These are phyloP conservation scores for Tremellales sp. DNA, from an alignment of 1,284 basidiomycete genomes.

Conservation along the genomic window DNA sequence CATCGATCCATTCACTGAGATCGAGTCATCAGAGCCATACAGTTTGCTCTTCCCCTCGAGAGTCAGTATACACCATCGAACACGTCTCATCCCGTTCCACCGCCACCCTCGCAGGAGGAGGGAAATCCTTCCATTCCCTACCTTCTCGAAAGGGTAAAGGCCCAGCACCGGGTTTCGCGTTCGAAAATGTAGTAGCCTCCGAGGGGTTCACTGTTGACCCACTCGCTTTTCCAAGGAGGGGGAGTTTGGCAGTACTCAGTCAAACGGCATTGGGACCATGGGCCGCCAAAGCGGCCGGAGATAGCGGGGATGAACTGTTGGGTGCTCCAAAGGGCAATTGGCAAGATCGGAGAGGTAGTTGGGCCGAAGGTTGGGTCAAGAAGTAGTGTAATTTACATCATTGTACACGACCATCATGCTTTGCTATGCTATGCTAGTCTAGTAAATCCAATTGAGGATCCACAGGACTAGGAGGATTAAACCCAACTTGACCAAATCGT, in stretches of 20 bases:
- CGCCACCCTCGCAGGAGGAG: constrained; percentile 13
- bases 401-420: too few relatives aligned
- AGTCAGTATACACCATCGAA: constrained; percentile 8
- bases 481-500: constrained; percentile 41
- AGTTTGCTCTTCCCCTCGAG: not conserved
- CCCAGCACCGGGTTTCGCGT: constrained; percentile 6
- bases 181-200: not conserved
- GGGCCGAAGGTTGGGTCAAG: constrained; percentile 14
- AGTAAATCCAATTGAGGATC: constrained; percentile 48
- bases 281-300: not conserved
- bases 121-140: constrained; percentile 7
- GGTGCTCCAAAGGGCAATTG: constrained; percentile 6
- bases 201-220: not conserved
- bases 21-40: constrained; percentile 1
- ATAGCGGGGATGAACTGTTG: not conserved
- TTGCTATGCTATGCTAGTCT: too few relatives aligned
- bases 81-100: constrained; percentile 10
- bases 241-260: constrained; percentile 12
- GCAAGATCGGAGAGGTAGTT: constrained; percentile 16
- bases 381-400: too few relatives aligned
- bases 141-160: constrained; percentile 3
- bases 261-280: constrained; percentile 3
- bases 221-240: constrained; percentile 3
- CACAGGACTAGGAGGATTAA: constrained; percentile 43
- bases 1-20: not conserved